A percentile compares a stretch with the other conserved stretches of the same genome.
Conservation (phyloP, 768 basidiomycete species). For the Leccinum barrowsii region DNA sequence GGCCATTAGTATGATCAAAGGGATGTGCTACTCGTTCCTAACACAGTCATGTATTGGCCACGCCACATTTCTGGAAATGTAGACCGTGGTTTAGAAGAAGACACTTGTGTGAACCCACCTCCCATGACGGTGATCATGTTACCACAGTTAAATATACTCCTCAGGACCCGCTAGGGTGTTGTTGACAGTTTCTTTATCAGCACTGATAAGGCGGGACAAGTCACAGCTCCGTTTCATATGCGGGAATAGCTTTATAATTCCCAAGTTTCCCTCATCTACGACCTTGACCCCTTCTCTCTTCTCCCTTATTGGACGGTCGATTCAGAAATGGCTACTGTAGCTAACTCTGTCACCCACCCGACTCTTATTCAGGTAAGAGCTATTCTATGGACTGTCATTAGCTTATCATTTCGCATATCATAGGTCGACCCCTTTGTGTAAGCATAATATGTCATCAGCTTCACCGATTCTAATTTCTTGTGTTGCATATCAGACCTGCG, state of each 20-base stretch:
- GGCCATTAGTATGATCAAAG: too few relatives aligned
- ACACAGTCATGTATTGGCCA: background rate
- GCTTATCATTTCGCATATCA: background rate
- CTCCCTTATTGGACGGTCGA: background rate
- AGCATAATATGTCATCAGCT: conserved; percentile 20
- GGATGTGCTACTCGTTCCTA: conserved; percentile 39
- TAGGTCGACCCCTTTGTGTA: conserved; percentile 72
- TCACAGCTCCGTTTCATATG: background rate
- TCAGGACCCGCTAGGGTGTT: background rate
- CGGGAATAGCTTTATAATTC: conserved; percentile 1
- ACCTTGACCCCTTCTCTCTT: background rate
- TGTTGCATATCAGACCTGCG: conserved; percentile 35
- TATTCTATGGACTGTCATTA: background rate
- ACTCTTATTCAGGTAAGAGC: conserved; percentile 51
- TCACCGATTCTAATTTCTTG: background rate
- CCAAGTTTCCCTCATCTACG: background rate
- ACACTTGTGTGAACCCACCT: background rate
- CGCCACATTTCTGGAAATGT: background rate
- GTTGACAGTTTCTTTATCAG: conserved; percentile 1
- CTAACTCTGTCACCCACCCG: conserved; percentile 58
- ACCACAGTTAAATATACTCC: conserved; percentile 5
- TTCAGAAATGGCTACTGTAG: conserved; percentile 51
- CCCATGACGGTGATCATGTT: conserved; percentile 11
- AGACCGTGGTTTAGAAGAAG: background rate
- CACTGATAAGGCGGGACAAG: conserved; percentile 10